phyloP scores from a whole-genome alignment of 805 yeast species.

The Nadsonia fulvescens region DNA sequence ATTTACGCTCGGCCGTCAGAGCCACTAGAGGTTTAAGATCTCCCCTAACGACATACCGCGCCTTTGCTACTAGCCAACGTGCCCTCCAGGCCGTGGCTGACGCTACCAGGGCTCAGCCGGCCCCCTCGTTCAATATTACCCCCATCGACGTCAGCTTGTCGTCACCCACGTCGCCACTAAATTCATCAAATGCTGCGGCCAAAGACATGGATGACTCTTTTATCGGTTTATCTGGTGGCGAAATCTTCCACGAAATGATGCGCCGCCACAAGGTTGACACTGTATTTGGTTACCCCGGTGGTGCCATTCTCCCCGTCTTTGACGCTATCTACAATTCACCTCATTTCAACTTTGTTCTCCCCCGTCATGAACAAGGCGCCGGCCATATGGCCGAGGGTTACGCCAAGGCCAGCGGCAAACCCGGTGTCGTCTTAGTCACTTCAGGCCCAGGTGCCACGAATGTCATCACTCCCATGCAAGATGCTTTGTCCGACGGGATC shows the following conservation, averaged over 20 bases:
- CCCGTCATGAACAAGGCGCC: slow-evolving; percentile 97
- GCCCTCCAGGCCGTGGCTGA: no score
- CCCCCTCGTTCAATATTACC: no score
- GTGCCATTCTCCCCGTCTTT: slow-evolving; percentile 94
- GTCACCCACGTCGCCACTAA: no score
- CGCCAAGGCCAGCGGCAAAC: slow-evolving; percentile 87
- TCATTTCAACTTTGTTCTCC: slow-evolving; percentile 76
- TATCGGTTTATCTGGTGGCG: slow-evolving; percentile 95
- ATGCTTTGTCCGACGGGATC: slow-evolving; percentile 92
- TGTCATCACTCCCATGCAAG: slow-evolving; percentile 96
- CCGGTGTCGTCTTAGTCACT: slow-evolving; percentile 96
- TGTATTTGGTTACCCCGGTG: slow-evolving; percentile 95
- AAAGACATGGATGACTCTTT: slow-evolving; percentile 42
- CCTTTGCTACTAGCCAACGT: no score
- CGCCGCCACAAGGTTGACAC: slow-evolving; percentile 87
- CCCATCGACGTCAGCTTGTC: no score
- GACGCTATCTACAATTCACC: slow-evolving; percentile 91
- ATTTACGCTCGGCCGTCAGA: no score
- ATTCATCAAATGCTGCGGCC: slow-evolving; percentile 1
- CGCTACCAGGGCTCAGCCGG: no score
- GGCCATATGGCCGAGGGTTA: slow-evolving; percentile 99
- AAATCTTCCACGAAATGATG: slow-evolving; percentile 98
- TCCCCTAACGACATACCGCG: no score
- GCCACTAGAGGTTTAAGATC: no score
- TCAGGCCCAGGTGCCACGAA: slow-evolving; percentile 99